Base-by-base conservation (phyloP, 2,329 filamentous ascomycete species). In the Clarireedia sp. region DNA sequence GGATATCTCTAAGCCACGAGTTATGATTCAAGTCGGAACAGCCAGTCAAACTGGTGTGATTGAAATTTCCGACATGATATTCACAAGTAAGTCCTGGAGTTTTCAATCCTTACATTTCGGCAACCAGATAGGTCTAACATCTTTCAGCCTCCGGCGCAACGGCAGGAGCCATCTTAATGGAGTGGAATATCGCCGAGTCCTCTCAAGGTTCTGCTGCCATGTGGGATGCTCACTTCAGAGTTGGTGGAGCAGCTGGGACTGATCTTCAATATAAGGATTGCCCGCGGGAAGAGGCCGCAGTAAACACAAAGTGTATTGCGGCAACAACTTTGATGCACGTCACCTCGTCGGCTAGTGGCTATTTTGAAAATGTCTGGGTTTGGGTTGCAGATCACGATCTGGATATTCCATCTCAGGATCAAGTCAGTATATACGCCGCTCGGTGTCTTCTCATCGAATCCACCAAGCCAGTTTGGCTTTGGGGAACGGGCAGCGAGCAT, bases 401-500 rank as follows among this genome's bases (percentile, higher is more conserved):
- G 64, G 52, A 67, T 23, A 54, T 59, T 38, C 65, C 55, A 52
- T 66, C 29, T 59, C 56, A 61, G 29, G 55, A 38, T 21, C 47
- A 53, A 41, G 36, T 58, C 33, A 54, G 48, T 19, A 48, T 63
- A 19, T 29, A 24, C 21, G 55, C 55, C 23, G 59, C 48, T 0
- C 38, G 62, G 17, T 60, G 61, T n/a, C 41, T 62, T 26, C 52
- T 60, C 24, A 46, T 61, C 12, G 59, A 61, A 36, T 48, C 40
- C 41, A 14, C 21, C 6, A 38, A 38, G n/a, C 48, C 59, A 23
- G 56, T 48, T 33, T 57, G 57, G 59, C 69, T 87, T 21, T 81
- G 79, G 51, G 85, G 82, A 7, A 84, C 83, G 0, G 75, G 80
- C 0, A 79, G 80, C 0, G 85, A 89, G 70, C 85, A 89, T 68